These are phyloP conservation scores for Lentinula novae-zelandiae DNA, from an alignment of 1,284 basidiomycete genomes.

Conservation along the genomic window DNA sequence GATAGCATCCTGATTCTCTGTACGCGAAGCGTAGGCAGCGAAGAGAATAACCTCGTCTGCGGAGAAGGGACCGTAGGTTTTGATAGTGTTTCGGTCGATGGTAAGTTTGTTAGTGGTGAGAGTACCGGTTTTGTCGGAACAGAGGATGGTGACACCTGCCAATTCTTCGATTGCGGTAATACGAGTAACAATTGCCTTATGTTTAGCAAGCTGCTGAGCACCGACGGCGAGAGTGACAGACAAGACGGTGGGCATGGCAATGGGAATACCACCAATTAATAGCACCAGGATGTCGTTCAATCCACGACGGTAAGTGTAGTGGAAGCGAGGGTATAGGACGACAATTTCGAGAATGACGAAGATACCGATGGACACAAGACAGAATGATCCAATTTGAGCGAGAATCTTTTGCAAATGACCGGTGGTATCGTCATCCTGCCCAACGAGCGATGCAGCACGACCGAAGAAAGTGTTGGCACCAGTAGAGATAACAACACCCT, in stretches of 20 bases:
- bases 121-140: slow-evolving; percentile 97
- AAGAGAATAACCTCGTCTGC: slow-evolving; percentile 90
- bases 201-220: slow-evolving; percentile 96
- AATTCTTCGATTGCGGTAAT: slow-evolving; percentile 98
- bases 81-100: slow-evolving; percentile 91
- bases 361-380: slow-evolving; percentile 89
- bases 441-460: slow-evolving; percentile 92
- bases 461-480: slow-evolving; percentile 96
- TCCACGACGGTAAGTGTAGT: slow-evolving; percentile 88
- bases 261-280: slow-evolving; percentile 98
- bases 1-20: slow-evolving; percentile 98
- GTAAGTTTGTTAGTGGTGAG: slow-evolving; percentile 99
- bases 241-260: slow-evolving; percentile 96
- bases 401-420: slow-evolving; percentile 98
- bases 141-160: slow-evolving; percentile 94
- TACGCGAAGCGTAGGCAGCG: slow-evolving; percentile 94
- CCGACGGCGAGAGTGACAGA: slow-evolving; percentile 97
- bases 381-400: slow-evolving; percentile 95
- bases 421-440: slow-evolving; percentile 92
- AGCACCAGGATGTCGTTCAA: slow-evolving; percentile 96
- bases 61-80: slow-evolving; percentile 87
- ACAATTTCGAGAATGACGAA: slow-evolving; percentile 91
- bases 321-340: slow-evolving; percentile 85
- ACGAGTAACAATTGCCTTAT: slow-evolving; percentile 98
- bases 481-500: slow-evolving; percentile 95